A percentile compares a stretch with the other conserved stretches of the same genome.
These are phyloP conservation scores for Entomortierella lignicola DNA, from an alignment of 192 early-diverging fungal genomes.

Conservation along the genomic window DNA sequence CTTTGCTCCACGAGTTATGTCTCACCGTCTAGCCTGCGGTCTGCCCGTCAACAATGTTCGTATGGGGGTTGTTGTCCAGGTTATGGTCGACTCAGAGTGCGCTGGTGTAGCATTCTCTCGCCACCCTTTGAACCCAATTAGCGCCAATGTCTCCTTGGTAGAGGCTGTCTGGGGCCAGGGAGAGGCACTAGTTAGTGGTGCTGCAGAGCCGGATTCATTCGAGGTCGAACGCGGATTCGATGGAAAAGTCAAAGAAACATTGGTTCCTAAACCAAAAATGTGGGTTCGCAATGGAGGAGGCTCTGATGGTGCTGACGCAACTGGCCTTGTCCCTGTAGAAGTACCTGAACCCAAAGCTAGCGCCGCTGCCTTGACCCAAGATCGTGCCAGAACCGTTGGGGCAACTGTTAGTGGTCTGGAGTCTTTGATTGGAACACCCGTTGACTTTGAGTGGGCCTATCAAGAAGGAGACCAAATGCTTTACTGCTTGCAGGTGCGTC, in stretches of 20 bases:
- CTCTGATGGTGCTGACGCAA: constrained; percentile 19
- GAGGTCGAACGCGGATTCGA: constrained; percentile 50
- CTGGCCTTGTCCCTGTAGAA: constrained; percentile 39
- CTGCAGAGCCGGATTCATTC: constrained; percentile 62
- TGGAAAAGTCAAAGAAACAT: constrained; percentile 46
- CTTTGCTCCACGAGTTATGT: constrained; percentile 64
- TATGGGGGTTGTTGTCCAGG: constrained; percentile 61
- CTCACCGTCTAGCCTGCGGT: constrained; percentile 56
- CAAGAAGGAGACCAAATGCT: constrained; percentile 40
- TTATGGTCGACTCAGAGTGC: constrained; percentile 60
- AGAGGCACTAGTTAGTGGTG: constrained; percentile 61
- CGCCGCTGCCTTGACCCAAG: constrained; percentile 34
- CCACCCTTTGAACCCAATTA: constrained; percentile 54
- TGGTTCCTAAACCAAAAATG: constrained; percentile 53
- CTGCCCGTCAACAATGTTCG: constrained; percentile 59
- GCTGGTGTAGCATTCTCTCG: constrained; percentile 54
- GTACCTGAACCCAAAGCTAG: constrained; percentile 41
- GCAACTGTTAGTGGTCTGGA: constrained; percentile 32
- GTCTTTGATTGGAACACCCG: constrained; percentile 41
- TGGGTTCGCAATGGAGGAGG: constrained; percentile 37
- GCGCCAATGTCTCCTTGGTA: constrained; percentile 48
- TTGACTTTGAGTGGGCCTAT: constrained; percentile 53
- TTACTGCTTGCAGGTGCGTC: constrained; percentile 49
- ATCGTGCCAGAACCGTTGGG: constrained; percentile 37
- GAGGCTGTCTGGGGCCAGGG: constrained; percentile 63